phyloP scores from a whole-genome alignment of 345 rosid species.

The Bruguiera parviflora region DNA sequence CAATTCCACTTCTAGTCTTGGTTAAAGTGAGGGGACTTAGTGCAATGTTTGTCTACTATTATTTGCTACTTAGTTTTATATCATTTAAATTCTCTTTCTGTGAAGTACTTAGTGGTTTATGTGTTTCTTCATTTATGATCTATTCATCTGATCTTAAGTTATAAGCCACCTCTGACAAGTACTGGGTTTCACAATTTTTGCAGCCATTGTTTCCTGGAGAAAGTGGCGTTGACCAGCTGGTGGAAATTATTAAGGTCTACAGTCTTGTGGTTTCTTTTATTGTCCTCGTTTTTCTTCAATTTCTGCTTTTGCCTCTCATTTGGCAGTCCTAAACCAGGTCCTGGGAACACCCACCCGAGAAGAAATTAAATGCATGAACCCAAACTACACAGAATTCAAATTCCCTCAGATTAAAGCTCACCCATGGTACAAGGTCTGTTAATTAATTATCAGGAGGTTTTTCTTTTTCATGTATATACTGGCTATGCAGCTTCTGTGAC shows the following conservation, averaged over 20 bases:
- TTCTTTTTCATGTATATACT: too few relatives aligned
- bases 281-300: constrained; percentile 1
- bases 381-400: constrained; percentile 90
- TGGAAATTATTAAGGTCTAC: constrained; percentile 91
- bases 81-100: too few relatives aligned
- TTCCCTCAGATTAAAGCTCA: constrained; percentile 99
- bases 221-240: constrained; percentile 94
- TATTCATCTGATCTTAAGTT: neutral
- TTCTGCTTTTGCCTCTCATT: neutral
- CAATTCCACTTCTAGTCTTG: too few relatives aligned
- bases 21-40: too few relatives aligned
- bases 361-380: constrained; percentile 99
- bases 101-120: too few relatives aligned
- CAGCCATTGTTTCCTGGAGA: constrained; percentile 98
- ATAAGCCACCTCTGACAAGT: constrained; percentile 13
- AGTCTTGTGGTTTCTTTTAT: neutral
- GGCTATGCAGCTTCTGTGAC: too few relatives aligned
- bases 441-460: neutral
- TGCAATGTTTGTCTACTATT: too few relatives aligned
- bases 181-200: constrained; percentile 21
- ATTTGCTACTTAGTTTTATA: too few relatives aligned
- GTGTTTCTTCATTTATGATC: too few relatives aligned
- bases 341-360: constrained; percentile 96
- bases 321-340: constrained; percentile 40
- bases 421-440: constrained; percentile 94